Evolutionary conservation across 352 stramenopile genomes (phyloP).

Genomic region (Globisporangium cystogenes): DNA sequence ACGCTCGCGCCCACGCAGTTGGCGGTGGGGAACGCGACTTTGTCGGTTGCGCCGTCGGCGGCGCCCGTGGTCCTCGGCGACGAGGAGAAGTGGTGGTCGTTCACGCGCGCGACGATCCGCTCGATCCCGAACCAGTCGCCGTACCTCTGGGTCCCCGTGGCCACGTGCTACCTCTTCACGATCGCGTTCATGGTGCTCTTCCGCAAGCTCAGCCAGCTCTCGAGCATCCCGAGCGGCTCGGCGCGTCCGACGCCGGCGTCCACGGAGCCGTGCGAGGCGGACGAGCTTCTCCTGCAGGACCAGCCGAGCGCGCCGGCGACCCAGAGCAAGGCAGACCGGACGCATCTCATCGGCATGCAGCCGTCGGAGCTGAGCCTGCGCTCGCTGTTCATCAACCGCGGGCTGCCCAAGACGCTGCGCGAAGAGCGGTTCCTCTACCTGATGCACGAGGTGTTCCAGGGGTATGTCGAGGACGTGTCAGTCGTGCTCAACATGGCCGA

Average conservation of each 20-base stretch:
- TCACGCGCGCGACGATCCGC: slow-evolving; percentile 73
- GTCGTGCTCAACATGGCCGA: slow-evolving; percentile 79
- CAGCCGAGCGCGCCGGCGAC: slow-evolving; percentile 7
- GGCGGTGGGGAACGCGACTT: slow-evolving; percentile 9
- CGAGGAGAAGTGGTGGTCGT: slow-evolving; percentile 66
- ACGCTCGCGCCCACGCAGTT: slow-evolving; percentile 1
- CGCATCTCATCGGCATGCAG: slow-evolving; percentile 78
- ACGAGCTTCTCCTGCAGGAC: slow-evolving; percentile 12
- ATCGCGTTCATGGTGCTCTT: slow-evolving; percentile 71
- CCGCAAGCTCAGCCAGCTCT: slow-evolving; percentile 52
- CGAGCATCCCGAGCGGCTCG: slow-evolving; percentile 41
- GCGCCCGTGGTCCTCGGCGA: slow-evolving; percentile 8
- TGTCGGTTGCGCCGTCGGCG: not conserved
- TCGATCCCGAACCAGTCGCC: slow-evolving; percentile 71
- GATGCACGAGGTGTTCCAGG: slow-evolving; percentile 76
- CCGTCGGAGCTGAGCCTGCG: slow-evolving; percentile 65
- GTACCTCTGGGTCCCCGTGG: slow-evolving; percentile 74
- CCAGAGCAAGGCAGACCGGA: slow-evolving; percentile 13
- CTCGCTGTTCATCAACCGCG: slow-evolving; percentile 76
- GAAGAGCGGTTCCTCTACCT: slow-evolving; percentile 74
- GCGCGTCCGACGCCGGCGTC: not conserved
- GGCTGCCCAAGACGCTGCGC: slow-evolving; percentile 64
- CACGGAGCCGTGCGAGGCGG: slow-evolving; percentile 7
- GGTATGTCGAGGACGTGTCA: slow-evolving; percentile 74
- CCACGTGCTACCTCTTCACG: slow-evolving; percentile 73